Evolutionary conservation across 148 eudicot genomes (phyloP), one percentile per base, ranked within the genome.

Genomic region (Vaccinium macrocarpon): DNA sequence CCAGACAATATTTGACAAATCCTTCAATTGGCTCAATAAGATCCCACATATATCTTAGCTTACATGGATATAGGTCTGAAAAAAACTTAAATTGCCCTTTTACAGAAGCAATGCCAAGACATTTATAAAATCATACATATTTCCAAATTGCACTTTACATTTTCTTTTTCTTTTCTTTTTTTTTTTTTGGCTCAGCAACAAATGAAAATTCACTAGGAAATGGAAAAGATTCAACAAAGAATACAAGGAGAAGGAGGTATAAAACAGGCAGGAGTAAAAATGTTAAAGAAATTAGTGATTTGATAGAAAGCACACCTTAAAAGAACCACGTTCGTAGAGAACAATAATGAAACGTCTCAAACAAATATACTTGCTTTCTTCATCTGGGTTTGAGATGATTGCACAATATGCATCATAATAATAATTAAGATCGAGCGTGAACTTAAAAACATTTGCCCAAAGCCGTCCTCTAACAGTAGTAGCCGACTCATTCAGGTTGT

Each of bases 391-490:
- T 56, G 99, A 90, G 76, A 97, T 91, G 82, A 97, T 91, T 46
- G 99, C 99, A 95, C 99, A 97, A 86, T 95, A 97, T 32, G 99
- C 98, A 88, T 97, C 99, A 88, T 91, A 88, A 82, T 91, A 97
- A 79, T 87, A 76, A 82, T 90, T 88, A 81, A 90, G 91, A 90
- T 95, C 99, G 89, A 97, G 87, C 72, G 92, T 91, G 66, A 94
- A 95, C 91, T 95, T 97, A 87, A 95, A 97, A 79, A 94, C 96
- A 90, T 97, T 97, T 66, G 95, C 99, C 99, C 99, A 97, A 66
- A 97, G 97, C 76, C 99, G 90, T 80, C 99, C 99, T 88, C 87
- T 97, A 38, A 93, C 90, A 12, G 91, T 68, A 86, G 84, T 90
- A 86, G 85, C 87, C 66, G 98, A 92, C 86, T 95, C 99, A 80